These are phyloP conservation scores for Hanseniaspora lindneri DNA, from an alignment of 805 yeast genomes.

Conservation along the genomic window DNA sequence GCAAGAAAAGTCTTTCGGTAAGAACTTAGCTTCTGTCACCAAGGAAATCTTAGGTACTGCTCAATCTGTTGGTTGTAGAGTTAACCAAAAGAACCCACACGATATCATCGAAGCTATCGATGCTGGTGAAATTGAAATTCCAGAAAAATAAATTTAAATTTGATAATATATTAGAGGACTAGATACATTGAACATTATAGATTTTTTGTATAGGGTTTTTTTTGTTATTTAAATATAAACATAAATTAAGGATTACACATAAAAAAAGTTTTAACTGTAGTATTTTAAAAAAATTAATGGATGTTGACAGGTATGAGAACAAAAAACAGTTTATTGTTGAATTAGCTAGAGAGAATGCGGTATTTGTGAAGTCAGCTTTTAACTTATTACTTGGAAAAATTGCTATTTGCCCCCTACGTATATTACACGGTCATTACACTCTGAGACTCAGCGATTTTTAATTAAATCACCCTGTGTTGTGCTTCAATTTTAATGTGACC, in stretches of 20 bases:
- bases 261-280: constrained; percentile 2
- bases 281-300: neutral
- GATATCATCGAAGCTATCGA: constrained; percentile 96
- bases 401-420: neutral
- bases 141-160: constrained; percentile 27
- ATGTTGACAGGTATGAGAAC: too few relatives aligned
- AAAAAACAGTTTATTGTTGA: too few relatives aligned
- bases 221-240: constrained; percentile 11
- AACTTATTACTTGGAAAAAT: neutral
- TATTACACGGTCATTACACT: constrained; percentile 74
- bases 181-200: neutral
- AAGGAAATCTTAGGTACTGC: constrained; percentile 99
- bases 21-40: constrained; percentile 89
- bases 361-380: neutral
- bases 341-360: neutral
- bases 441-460: constrained; percentile 55
- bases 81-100: constrained; percentile 98
- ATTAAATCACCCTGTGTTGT: constrained; percentile 38
- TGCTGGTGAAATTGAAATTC: constrained; percentile 88
- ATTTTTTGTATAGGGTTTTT: constrained; percentile 4
- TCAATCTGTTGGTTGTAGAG: constrained; percentile 99
- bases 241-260: constrained; percentile 11
- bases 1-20: constrained; percentile 97
- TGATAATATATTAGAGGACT: constrained; percentile 19
- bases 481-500: constrained; percentile 88